Percentiles rank a stretch among this genome's conserved stretches.
Evolutionary conservation across 73 alveolate species (phyloP).

Genomic region (Stentor roeselii): DNA sequence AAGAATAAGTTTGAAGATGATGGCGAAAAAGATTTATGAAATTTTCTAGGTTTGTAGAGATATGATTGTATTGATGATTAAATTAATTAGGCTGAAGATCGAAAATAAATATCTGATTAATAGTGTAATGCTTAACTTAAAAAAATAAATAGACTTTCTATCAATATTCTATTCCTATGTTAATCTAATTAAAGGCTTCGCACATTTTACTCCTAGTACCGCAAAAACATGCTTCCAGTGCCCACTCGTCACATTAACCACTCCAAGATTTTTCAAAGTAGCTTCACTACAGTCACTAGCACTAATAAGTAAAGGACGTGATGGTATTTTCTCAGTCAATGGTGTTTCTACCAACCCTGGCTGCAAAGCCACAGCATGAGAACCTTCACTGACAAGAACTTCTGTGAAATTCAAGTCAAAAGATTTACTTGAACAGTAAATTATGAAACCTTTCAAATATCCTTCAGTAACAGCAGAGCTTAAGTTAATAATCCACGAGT

Average conservation of each 20-base stretch:
- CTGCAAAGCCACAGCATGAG: neutral
- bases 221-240: constrained; percentile 27
- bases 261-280: neutral
- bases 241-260: neutral
- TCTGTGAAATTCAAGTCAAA: neutral
- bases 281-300: neutral
- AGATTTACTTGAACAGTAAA: neutral
- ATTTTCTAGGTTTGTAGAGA: too few species aligned
- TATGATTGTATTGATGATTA: too few species aligned
- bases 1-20: too few species aligned
- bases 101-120: too few species aligned
- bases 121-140: too few species aligned
- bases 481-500: neutral
- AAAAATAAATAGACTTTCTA: too few species aligned
- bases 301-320: neutral
- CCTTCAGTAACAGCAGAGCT: neutral
- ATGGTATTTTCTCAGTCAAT: neutral
- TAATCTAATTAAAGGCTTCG: too few species aligned
- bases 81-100: too few species aligned
- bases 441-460: neutral
- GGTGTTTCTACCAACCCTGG: neutral
- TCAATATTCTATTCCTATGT: too few species aligned
- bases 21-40: too few species aligned
- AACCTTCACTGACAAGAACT: neutral
- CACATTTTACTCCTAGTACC: too few species aligned